phyloP scores from a whole-genome alignment of 768 basidiomycete genomes.

The Cyclocybe aegerita region DNA sequence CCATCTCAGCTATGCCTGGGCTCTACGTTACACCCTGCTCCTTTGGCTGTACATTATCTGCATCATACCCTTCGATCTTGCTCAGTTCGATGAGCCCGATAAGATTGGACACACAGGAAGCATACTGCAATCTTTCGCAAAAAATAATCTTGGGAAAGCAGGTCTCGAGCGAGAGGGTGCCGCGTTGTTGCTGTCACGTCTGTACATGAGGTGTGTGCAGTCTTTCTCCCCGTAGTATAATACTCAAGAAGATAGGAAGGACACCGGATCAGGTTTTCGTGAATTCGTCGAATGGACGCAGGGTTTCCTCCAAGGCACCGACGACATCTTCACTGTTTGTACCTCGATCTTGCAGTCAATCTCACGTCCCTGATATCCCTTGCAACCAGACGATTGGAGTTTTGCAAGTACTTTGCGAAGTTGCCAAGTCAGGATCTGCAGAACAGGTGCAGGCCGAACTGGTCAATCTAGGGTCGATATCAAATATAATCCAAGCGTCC shows the following conservation, averaged over 20 bases:
- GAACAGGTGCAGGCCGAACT: conserved; percentile 48
- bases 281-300: conserved; percentile 52
- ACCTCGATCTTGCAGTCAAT: conserved; percentile 7
- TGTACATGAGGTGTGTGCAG: conserved; percentile 68
- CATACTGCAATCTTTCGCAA: conserved; percentile 58
- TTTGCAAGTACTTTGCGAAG: conserved; percentile 69
- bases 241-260: conserved; percentile 44
- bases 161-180: conserved; percentile 88
- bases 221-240: background rate
- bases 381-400: conserved; percentile 59
- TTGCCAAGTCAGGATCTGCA: conserved; percentile 61
- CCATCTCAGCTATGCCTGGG: conserved; percentile 58
- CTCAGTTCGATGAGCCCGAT: conserved; percentile 73
- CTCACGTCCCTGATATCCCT: background rate
- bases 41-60: conserved; percentile 95
- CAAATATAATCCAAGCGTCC: conserved; percentile 39
- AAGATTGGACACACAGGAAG: conserved; percentile 53
- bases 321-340: conserved; percentile 51
- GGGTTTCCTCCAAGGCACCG: conserved; percentile 32
- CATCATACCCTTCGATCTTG: conserved; percentile 90
- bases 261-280: conserved; percentile 48
- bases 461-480: conserved; percentile 44
- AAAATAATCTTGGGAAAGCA: conserved; percentile 55
- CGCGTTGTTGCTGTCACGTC: conserved; percentile 73
- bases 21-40: conserved; percentile 78